A percentile compares a stretch with the other conserved stretches of the same genome.
Conservation (phyloP, 139 green algal genomes). For the Picochlorum sp. region DNA sequence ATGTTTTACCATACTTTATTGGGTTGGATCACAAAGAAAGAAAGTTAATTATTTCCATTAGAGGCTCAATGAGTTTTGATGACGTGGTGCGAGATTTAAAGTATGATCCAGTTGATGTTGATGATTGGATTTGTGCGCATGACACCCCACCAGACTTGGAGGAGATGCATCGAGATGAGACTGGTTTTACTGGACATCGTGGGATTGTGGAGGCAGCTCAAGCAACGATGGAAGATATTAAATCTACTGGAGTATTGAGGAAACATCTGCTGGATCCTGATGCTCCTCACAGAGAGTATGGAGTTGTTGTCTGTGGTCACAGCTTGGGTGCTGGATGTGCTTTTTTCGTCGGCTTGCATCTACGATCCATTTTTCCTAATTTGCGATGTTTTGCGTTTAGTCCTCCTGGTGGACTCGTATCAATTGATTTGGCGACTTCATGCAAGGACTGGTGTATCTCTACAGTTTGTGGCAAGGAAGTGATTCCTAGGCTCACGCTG, state of each 20-base stretch:
- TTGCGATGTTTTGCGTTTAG: slow-evolving; percentile 50
- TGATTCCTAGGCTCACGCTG: slow-evolving; percentile 51
- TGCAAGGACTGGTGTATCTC: slow-evolving; percentile 32
- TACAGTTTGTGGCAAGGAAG: slow-evolving; percentile 46
- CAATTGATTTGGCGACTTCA: slow-evolving; percentile 8
- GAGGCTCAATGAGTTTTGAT: slow-evolving; percentile 45
- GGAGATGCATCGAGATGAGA: background rate
- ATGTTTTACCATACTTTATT: slow-evolving; percentile 55
- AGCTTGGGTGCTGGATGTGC: slow-evolving; percentile 57
- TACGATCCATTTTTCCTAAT: slow-evolving; percentile 34
- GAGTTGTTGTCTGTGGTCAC: slow-evolving; percentile 60
- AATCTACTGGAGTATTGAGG: slow-evolving; percentile 12
- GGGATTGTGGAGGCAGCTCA: slow-evolving; percentile 51
- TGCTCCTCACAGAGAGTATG: slow-evolving; percentile 25
- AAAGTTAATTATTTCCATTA: slow-evolving; percentile 43
- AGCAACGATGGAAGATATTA: slow-evolving; percentile 22
- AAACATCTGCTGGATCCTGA: slow-evolving; percentile 8
- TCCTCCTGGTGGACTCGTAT: slow-evolving; percentile 40
- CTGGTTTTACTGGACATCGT: slow-evolving; percentile 25
- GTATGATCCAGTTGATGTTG: slow-evolving; percentile 41
- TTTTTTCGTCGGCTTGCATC: slow-evolving; percentile 50
- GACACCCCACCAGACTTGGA: slow-evolving; percentile 9
- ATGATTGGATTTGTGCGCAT: slow-evolving; percentile 31
- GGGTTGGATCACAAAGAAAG: slow-evolving; percentile 30
- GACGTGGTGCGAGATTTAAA: slow-evolving; percentile 54